Base-by-base conservation (phyloP, 1,284 basidiomycete species). In the Naganishia liquefaciens region DNA sequence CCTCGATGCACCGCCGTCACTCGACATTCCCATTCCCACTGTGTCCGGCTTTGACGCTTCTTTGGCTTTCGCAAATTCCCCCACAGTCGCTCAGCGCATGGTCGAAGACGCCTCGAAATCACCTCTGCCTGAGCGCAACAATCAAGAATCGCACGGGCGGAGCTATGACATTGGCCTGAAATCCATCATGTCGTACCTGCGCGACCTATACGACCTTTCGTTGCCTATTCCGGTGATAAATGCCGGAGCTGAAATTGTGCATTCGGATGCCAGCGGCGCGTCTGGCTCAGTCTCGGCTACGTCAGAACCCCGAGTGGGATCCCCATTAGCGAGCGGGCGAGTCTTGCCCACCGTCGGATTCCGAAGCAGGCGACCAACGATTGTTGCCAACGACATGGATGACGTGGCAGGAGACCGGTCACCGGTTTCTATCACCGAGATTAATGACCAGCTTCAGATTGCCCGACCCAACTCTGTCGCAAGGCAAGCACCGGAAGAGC, bases 171-270 rank as follows among this genome's bases (percentile, higher is more conserved):
- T 70, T 11, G 91, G 90, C 27, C 81, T 98, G 55, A 86, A 91
- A 66, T 90, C 90, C 13, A 86, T 99, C 44, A 93, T 98, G 88
- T 88, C 89, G 19, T 98, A 98, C 78, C 84, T 99, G 23, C 88
- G 88, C 72, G 95, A 99, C 74, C 88, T 99, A 84, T 89, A 94
- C 73, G 94, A 97, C 74, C 82, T 99, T 39, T 79, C 77, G 65
- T 70, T 77, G 33, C 74, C 76, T 0, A 66, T 73, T 7, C 67
- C 64, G 3, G 33, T 52, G 6, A 50, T 62, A 23, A 54, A 55
- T 7, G 63, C 75, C 7, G 75, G 75, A 1, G 76, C 76, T 51
- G 76, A 76, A 67, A 73, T 77, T 13, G 65, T 69, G 10, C 49
- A 62, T n/a, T 42, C 60, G 42, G 66, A 69, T 28, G 37, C 52